Percentiles rank a stretch among this genome's conserved stretches.
Evolutionary conservation across 768 basidiomycete genomes (phyloP).

Genomic region (Boletus sensibilis): DNA sequence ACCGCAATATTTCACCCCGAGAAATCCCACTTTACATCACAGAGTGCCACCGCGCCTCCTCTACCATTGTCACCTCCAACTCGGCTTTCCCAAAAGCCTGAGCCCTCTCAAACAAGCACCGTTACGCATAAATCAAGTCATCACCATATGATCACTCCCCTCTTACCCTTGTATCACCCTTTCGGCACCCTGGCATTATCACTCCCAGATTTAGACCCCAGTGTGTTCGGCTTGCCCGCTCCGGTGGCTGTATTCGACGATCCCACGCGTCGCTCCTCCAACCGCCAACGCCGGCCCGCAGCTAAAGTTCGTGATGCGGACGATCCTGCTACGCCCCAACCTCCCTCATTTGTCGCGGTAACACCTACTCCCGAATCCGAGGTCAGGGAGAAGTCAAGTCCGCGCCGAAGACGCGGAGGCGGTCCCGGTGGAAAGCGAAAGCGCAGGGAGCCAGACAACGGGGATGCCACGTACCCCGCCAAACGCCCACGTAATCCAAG

Average conservation of each 20-base stretch:
- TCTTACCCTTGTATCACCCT: constrained; percentile 69
- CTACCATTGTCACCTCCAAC: constrained; percentile 15
- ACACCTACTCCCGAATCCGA: constrained; percentile 25
- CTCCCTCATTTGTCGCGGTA: constrained; percentile 8
- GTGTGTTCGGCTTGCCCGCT: constrained; percentile 53
- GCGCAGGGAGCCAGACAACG: constrained; percentile 59
- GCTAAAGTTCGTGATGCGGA: constrained; percentile 52
- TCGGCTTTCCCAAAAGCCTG: constrained; percentile 9
- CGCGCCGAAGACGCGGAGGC: constrained; percentile 47
- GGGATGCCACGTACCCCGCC: constrained; percentile 68
- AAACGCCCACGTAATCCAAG: constrained; percentile 60
- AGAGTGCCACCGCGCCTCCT: constrained; percentile 16
- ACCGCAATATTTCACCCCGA: constrained; percentile 29
- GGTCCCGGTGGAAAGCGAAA: constrained; percentile 49
- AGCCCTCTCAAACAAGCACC: constrained; percentile 16
- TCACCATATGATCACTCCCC: constrained; percentile 37
- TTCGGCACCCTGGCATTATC: constrained; percentile 61
- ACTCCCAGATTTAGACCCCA: constrained; percentile 61
- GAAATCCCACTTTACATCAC: constrained; percentile 14
- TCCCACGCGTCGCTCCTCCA: constrained; percentile 41
- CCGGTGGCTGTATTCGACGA: constrained; percentile 46
- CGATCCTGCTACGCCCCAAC: constrained; percentile 21
- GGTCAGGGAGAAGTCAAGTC: constrained; percentile 45
- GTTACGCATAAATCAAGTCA: constrained; percentile 15
- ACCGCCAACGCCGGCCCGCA: constrained; percentile 46